These are phyloP conservation scores for Fusarium sp. DNA, from an alignment of 2,329 filamentous ascomycete genomes.

Conservation along the genomic window DNA sequence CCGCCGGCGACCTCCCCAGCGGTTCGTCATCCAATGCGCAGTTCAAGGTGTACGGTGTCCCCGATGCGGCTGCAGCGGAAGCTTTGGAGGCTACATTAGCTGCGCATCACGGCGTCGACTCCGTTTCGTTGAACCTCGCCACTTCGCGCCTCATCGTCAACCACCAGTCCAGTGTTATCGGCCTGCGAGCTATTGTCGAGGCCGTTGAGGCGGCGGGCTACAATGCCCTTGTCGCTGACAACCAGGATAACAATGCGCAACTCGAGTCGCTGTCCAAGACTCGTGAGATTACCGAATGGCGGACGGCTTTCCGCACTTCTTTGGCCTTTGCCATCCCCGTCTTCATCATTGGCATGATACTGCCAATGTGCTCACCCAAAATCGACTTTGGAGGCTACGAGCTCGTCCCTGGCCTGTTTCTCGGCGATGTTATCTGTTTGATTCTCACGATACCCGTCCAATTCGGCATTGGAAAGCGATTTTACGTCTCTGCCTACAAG, in stretches of 20 bases:
- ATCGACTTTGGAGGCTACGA: constrained; percentile 81
- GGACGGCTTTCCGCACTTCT: constrained; percentile 81
- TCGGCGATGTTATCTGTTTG: constrained; percentile 89
- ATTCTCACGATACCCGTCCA: constrained; percentile 91
- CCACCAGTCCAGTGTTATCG: constrained; percentile 78
- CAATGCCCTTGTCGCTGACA: constrained; percentile 90
- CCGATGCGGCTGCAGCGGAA: constrained; percentile 77
- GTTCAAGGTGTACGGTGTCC: constrained; percentile 86
- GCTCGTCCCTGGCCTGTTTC: constrained; percentile 80
- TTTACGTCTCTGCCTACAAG: constrained; percentile 94
- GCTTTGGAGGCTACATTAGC: constrained; percentile 77
- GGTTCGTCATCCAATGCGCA: constrained; percentile 73
- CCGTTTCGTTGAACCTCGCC: constrained; percentile 79
- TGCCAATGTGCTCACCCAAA: constrained; percentile 84
- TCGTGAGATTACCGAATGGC: constrained; percentile 95
- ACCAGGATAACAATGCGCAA: constrained; percentile 96
- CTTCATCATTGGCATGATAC: constrained; percentile 90
- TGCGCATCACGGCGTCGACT: constrained; percentile 76
- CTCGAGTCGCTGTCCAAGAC: constrained; percentile 96
- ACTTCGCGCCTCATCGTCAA: constrained; percentile 80
- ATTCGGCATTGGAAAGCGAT: constrained; percentile 94
- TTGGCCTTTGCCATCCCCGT: constrained; percentile 88
- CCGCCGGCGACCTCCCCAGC: constrained; percentile 67
- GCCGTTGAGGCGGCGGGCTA: constrained; percentile 84
- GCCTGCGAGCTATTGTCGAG: constrained; percentile 86